These are phyloP conservation scores for Nigrospora osmanthi DNA, from an alignment of 2,329 filamentous ascomycete species.

Conservation along the genomic window DNA sequence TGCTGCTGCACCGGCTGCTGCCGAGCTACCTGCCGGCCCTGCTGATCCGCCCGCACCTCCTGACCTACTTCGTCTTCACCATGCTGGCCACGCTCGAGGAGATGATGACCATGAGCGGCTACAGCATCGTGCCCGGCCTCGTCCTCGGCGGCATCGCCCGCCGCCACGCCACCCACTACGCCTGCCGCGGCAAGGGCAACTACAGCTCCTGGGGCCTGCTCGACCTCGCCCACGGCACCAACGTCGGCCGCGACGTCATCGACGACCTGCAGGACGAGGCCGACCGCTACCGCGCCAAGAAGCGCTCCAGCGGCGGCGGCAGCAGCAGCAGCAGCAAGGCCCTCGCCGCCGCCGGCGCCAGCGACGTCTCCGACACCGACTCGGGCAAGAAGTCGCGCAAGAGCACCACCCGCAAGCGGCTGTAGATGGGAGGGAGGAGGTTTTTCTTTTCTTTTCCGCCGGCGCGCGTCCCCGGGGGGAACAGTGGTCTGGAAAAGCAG, in stretches of 20 bases:
- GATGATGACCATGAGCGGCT: slow-evolving; percentile 59
- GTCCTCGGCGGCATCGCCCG: slow-evolving; percentile 42
- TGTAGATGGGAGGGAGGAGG: no score
- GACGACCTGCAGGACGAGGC: slow-evolving; percentile 47
- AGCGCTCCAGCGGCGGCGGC: no score
- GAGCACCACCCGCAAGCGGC: no score
- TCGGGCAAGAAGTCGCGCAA: no score
- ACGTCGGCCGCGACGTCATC: slow-evolving; percentile 41
- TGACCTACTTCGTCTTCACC: slow-evolving; percentile 63
- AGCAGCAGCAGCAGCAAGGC: not conserved
- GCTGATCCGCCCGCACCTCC: slow-evolving; percentile 59
- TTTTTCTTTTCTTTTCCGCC: no score
- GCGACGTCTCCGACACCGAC: no score
- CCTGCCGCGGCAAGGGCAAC: slow-evolving; percentile 47
- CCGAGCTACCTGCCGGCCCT: slow-evolving; percentile 60
- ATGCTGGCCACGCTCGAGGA: slow-evolving; percentile 59
- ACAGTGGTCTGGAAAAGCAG: no score
- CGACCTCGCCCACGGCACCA: slow-evolving; percentile 54
- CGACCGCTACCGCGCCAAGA: slow-evolving; percentile 44
- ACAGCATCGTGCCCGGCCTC: slow-evolving; percentile 48
- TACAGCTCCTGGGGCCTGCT: slow-evolving; percentile 55
- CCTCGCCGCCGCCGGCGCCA: not conserved
- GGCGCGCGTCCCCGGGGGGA: no score
- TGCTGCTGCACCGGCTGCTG: slow-evolving; percentile 54
- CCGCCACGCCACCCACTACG: slow-evolving; percentile 45